These are phyloP conservation scores for Fagus sylvatica DNA, from an alignment of 306 rosid species.

Conservation along the genomic window DNA sequence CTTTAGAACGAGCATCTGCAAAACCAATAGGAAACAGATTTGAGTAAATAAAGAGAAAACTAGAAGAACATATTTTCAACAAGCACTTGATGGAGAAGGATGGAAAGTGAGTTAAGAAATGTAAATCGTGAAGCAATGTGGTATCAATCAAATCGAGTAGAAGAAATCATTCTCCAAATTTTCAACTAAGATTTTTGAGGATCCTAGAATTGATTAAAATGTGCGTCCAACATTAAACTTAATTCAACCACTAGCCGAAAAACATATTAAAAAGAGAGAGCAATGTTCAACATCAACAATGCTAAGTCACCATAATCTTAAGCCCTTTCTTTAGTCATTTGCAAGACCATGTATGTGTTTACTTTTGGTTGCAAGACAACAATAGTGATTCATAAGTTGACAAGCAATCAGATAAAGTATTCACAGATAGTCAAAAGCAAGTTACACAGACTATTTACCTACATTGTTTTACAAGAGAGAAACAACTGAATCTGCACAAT, in stretches of 20 bases:
- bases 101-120: constrained; percentile 1
- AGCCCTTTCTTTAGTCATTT: background rate
- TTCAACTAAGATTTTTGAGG: background rate
- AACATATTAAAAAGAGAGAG: background rate
- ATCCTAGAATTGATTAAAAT: background rate
- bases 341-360: background rate
- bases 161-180: background rate
- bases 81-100: background rate
- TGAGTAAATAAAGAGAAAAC: constrained; percentile 12
- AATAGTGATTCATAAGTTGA: background rate
- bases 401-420: constrained; percentile 7
- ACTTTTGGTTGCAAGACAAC: background rate
- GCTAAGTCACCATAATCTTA: background rate
- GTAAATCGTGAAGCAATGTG: background rate
- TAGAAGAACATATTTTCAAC: background rate
- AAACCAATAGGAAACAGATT: constrained; percentile 27
- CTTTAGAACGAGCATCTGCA: constrained; percentile 74
- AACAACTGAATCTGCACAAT: constrained; percentile 22
- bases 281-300: too few relatives aligned
- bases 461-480: constrained; percentile 4
- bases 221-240: background rate
- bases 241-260: background rate
- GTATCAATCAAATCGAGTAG: background rate
- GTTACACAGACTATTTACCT: constrained; percentile 7
- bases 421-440: background rate